phyloP scores from a whole-genome alignment of 2,329 filamentous ascomycete species.

The Clonostachys rosea region DNA sequence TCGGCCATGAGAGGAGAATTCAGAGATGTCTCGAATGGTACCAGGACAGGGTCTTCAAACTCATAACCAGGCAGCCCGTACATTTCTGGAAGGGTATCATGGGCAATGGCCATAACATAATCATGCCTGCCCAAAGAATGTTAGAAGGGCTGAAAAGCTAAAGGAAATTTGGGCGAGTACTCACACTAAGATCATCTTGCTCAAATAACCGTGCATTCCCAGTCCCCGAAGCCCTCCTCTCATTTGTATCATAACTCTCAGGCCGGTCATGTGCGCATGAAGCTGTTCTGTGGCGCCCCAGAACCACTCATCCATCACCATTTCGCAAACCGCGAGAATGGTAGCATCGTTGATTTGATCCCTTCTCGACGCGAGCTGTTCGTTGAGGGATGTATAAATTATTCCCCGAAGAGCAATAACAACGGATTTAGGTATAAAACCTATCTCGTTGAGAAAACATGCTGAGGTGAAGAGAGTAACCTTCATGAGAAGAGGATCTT shows the following conservation, averaged over 20 bases:
- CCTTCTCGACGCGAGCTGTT: conserved; percentile 30
- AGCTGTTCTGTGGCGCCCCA: conserved; percentile 42
- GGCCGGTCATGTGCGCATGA: conserved; percentile 37
- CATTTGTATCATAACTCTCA: conserved; percentile 40
- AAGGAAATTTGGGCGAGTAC: conserved; percentile 8
- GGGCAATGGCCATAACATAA: conserved; percentile 39
- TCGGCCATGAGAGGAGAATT: conserved; percentile 41
- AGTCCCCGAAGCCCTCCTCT: conserved; percentile 39
- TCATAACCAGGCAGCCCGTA: conserved; percentile 33
- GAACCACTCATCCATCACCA: conserved; percentile 49
- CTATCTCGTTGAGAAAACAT: conserved; percentile 45
- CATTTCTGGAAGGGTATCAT: conserved; percentile 36
- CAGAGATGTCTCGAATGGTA: conserved; percentile 35
- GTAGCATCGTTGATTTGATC: conserved; percentile 36
- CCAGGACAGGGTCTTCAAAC: conserved; percentile 27
- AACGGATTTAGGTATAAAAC: conserved; percentile 35
- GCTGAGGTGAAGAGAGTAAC: conserved; percentile 45
- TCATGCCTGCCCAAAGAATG: conserved; percentile 29
- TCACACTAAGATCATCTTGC: conserved; percentile 44
- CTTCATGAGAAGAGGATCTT: conserved; percentile 42
- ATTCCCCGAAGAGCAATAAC: conserved; percentile 35
- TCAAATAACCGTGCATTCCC: conserved; percentile 39
- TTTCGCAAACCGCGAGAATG: conserved; percentile 41
- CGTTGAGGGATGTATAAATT: conserved; percentile 39
- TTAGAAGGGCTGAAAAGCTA: neutral